Conservation (phyloP, 192 early-diverging fungal genomes). For the Coemansia sp. region DNA sequence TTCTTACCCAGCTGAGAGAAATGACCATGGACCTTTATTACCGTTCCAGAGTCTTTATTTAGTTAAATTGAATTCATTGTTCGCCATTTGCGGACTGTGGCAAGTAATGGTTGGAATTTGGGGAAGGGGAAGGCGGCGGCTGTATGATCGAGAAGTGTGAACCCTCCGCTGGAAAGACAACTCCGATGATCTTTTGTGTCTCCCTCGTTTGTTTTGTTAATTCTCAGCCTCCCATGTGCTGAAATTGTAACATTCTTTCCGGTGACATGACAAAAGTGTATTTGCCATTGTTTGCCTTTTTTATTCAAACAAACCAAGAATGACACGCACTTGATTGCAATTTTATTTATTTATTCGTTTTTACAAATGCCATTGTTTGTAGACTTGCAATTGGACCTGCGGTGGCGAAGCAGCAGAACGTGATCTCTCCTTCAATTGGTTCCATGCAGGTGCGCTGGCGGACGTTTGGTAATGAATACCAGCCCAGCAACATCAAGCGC, state of each 20-base stretch:
- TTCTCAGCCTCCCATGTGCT: neutral
- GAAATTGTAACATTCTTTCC: neutral
- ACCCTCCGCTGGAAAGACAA: neutral
- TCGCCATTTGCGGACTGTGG: neutral
- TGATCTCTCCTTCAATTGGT: slow-evolving; percentile 11
- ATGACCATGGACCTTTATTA: neutral
- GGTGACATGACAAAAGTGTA: neutral
- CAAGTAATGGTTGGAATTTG: neutral
- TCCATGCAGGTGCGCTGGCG: slow-evolving; percentile 69
- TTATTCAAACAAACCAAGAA: neutral
- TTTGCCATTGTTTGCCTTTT: neutral
- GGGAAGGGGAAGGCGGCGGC: neutral
- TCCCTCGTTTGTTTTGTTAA: neutral
- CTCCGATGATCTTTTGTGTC: no score
- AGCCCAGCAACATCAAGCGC: slow-evolving; percentile 86
- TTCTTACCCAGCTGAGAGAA: neutral
- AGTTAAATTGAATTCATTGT: slow-evolving; percentile 6
- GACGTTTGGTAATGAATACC: slow-evolving; percentile 90
- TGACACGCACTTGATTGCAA: neutral
- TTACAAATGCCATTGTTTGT: slow-evolving; percentile 4
- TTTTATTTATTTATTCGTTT: neutral
- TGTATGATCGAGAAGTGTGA: slow-evolving; percentile 4
- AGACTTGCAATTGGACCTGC: neutral
- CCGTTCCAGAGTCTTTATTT: neutral
- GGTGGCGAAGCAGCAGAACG: slow-evolving; percentile 7